Evolutionary conservation across 495 filamentous ascomycete species (phyloP), one percentile per base, ranked within the genome.

Genomic region (Lindgomyces ingoldianus): DNA sequence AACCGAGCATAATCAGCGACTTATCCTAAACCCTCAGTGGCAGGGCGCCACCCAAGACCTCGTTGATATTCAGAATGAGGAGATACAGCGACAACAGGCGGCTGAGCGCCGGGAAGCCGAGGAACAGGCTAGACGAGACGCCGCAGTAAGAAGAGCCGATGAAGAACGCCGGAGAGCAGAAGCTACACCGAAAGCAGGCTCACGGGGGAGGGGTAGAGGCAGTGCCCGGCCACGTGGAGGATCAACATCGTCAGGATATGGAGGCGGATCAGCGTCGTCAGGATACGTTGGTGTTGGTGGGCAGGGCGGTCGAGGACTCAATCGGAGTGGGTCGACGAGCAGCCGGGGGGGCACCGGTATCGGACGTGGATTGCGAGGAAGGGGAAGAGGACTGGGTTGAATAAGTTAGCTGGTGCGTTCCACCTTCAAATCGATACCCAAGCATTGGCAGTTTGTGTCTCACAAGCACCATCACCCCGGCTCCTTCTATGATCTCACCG

Each of bases 1-100:
- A 73, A 97, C 94, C 0, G 94, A 98, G 76, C 93, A 98, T 74
- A 98, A 95, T 70, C 92, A 98, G 71, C 87, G 94, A 3, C 77
- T 98, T 46, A 88, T 98, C 26, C 84, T 97, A 36, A 90, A 93
- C 67, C 89, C 89, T 1, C 79, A 85, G 50, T 98, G 94, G 94
- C 87, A 94, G 64, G 94, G 94, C 50, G 89, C 91, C 9, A 89
- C 81, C 4, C 84, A 91, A 73, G 94, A 98, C 77, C 77, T 95
- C 4, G 81, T 83, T 47, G 90, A 96, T 49, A 81, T 89, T 42
- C 93, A 98, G 72, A 86, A 85, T 57, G 94, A 97, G 70, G 83
- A 83, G 4, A 70, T 84, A 1, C 75, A 83, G 50, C 86, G 84
- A 70, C 86, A 85, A 69, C 87, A 89, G 69, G 91, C 89, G 22